Percentiles rank a stretch among this genome's conserved stretches.
phyloP scores from a whole-genome alignment of 2,329 filamentous ascomycete species.

The Orbilia ellipsospora region DNA sequence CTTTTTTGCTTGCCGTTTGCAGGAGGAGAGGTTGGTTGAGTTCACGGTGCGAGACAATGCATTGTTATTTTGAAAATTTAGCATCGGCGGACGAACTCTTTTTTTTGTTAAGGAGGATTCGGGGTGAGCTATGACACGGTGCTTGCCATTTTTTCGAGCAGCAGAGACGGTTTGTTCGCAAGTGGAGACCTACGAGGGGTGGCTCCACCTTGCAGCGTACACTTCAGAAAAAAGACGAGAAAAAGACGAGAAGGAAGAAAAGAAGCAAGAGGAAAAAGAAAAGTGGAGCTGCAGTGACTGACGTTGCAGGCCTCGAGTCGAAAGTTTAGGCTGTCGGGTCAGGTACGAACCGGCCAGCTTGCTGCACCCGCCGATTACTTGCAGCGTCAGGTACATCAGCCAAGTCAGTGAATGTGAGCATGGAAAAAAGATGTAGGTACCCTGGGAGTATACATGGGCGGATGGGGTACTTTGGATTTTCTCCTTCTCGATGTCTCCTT shows the following conservation, averaged over 20 bases:
- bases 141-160: too few relatives aligned
- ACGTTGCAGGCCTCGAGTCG: constrained; percentile 31
- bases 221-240: constrained; percentile 11
- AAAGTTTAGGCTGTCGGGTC: constrained; percentile 37
- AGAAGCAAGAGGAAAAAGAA: neutral
- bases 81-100: too few relatives aligned
- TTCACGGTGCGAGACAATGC: too few relatives aligned
- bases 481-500: neutral
- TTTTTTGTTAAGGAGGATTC: too few relatives aligned
- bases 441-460: neutral
- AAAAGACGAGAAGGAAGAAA: too few relatives aligned
- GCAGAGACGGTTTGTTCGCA: too few relatives aligned
- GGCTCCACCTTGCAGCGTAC: neutral
- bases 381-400: constrained; percentile 33
- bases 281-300: constrained; percentile 1
- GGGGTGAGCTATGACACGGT: too few relatives aligned
- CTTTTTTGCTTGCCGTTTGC: constrained; percentile 35
- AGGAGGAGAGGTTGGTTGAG: constrained; percentile 28
- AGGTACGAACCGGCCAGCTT: constrained; percentile 19
- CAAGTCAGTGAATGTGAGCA: constrained; percentile 3
- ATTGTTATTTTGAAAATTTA: too few relatives aligned
- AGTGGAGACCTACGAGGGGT: too few relatives aligned
- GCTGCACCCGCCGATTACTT: constrained; percentile 33
- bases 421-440: neutral
- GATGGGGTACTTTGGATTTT: neutral